Base-by-base conservation (phyloP, 2,329 filamentous ascomycete species). In the Diaporthe sp. region DNA sequence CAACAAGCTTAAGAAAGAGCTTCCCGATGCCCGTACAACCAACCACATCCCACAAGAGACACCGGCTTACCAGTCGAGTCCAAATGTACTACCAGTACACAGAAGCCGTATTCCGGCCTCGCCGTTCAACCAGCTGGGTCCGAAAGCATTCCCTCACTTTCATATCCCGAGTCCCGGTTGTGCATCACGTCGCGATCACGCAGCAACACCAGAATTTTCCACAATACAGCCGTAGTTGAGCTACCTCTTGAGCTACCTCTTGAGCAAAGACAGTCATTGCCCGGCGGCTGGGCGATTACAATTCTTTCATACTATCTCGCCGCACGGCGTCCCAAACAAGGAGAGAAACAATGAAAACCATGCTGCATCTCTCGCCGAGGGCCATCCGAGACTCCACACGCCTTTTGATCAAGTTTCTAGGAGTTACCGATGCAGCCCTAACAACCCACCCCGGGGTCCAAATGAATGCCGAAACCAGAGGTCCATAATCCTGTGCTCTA, bases 381-480 rank as follows among this genome's bases (percentile, higher is more conserved):
- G 56, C 35, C 53, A 71, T 71, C 70, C 47, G 47, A 51, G n/a
- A 71, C 70, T 71, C 56, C 70, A 50, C 56, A 53, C 69, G 56
- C 56, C 70, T 71, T 55, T 27, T 37, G 17, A 51, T 63, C 30
- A 39, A 55, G 32, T 42, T 63, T 58, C 51, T 71, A 55, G 70
- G 69, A 30, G 13, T 53, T 55, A 22, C 15, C 22, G 25, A 71
- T 42, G 47, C 47, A 35, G 19, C 70, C 35, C 17, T 44, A 13
- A 61, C n/a, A 22, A 50, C 39, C 39, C 51, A 17, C 10, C 50
- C 56, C 61, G 53, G 69, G 32, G 25, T 55, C 30, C 42, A 37
- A 44, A 63, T 37, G 25, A 44, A 66, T 44, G 39, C 32, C 32
- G n/a, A n/a, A 17, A 25, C n/a, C 9, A 51, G 12, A 65, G 15